Conservation (phyloP, 129 eudicot genomes). For the Helianthus annuus region DNA sequence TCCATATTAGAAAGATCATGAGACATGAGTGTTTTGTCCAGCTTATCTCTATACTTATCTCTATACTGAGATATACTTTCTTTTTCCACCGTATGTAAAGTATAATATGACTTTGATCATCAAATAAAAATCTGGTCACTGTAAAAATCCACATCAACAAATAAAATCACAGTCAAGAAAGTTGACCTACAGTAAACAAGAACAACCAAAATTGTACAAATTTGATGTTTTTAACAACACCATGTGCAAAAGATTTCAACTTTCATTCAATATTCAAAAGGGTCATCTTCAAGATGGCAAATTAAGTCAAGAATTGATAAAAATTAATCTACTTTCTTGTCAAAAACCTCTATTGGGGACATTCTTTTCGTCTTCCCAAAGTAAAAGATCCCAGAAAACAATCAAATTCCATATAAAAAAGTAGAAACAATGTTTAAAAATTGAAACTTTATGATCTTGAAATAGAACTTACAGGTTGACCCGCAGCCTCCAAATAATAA, state of each 20-base stretch:
- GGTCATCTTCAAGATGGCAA: not conserved
- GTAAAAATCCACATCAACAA: constrained; percentile 12
- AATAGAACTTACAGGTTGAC: constrained; percentile 28
- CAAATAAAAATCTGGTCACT: constrained; percentile 14
- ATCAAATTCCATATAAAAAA: not conserved
- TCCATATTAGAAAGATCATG: too few relatives aligned
- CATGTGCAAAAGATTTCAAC: constrained; percentile 21
- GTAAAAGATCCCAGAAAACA: constrained; percentile 1
- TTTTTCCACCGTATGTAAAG: too few relatives aligned
- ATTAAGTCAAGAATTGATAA: not conserved
- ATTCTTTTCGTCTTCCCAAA: not conserved
- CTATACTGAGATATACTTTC: too few relatives aligned
- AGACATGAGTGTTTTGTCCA: too few relatives aligned
- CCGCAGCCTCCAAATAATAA: constrained; percentile 28
- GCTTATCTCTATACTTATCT: too few relatives aligned
- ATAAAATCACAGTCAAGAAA: not conserved
- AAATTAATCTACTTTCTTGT: constrained; percentile 1
- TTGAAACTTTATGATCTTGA: constrained; percentile 17
- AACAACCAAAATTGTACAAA: constrained; percentile 18
- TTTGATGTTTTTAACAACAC: constrained; percentile 20
- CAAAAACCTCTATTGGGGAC: constrained; percentile 5
- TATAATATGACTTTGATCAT: too few relatives aligned
- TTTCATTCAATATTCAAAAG: constrained; percentile 16
- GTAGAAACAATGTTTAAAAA: not conserved
- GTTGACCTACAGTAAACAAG: not conserved